Conservation (phyloP, 2,329 filamentous ascomycete genomes). For the Penicillium sp. region DNA sequence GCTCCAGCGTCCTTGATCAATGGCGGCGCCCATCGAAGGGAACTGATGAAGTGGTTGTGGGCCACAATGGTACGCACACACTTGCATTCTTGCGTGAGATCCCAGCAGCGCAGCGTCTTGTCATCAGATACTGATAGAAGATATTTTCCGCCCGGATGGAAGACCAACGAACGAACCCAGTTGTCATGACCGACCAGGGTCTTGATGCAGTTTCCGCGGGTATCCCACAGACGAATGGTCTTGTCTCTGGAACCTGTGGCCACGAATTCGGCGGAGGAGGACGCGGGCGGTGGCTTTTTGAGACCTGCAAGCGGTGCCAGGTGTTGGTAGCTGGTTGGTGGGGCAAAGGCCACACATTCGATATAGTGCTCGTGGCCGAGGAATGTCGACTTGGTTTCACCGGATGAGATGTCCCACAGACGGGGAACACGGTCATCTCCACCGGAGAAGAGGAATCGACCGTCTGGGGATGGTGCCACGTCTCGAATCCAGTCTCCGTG, state of each 20-base stretch:
- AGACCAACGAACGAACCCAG: slow-evolving; percentile 81
- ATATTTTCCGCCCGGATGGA: slow-evolving; percentile 90
- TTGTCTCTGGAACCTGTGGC: slow-evolving; percentile 89
- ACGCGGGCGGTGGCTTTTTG: slow-evolving; percentile 72
- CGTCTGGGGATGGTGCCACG: slow-evolving; percentile 76
- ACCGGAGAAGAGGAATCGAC: slow-evolving; percentile 75
- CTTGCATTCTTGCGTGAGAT: slow-evolving; percentile 82
- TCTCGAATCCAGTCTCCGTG: slow-evolving; percentile 91
- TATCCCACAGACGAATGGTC: slow-evolving; percentile 84
- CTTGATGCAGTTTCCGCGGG: slow-evolving; percentile 77
- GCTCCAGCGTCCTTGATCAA: slow-evolving; percentile 22
- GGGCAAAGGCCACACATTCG: slow-evolving; percentile 83
- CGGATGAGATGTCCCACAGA: slow-evolving; percentile 76
- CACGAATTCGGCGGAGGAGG: slow-evolving; percentile 77
- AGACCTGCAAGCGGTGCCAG: slow-evolving; percentile 73
- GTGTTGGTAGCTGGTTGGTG: slow-evolving; percentile 71
- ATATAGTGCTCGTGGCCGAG: slow-evolving; percentile 82
- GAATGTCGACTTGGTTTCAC: slow-evolving; percentile 74
- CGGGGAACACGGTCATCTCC: slow-evolving; percentile 78
- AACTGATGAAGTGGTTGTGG: slow-evolving; percentile 81
- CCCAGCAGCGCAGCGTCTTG: slow-evolving; percentile 91
- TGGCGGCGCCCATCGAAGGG: slow-evolving; percentile 73
- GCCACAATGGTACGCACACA: slow-evolving; percentile 76
- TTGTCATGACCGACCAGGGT: slow-evolving; percentile 87
- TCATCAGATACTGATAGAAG: slow-evolving; percentile 82